A percentile compares a stretch with the other conserved stretches of the same genome.
Evolutionary conservation across 768 basidiomycete species (phyloP).

Genomic region (Bullera alba): DNA sequence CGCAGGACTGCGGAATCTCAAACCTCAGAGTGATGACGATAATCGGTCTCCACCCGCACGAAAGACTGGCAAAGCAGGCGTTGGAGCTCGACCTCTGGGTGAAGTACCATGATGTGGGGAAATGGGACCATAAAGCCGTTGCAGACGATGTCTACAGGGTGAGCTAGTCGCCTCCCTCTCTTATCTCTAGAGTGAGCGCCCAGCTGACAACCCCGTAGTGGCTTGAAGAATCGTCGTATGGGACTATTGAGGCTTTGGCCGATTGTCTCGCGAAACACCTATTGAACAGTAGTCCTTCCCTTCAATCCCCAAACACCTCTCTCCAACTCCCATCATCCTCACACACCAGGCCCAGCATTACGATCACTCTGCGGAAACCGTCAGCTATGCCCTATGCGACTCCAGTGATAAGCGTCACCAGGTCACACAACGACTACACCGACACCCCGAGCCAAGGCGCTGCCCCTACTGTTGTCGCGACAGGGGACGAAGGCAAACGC

Average conservation of each 20-base stretch:
- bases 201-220: constrained; percentile 46
- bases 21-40: constrained; percentile 55
- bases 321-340: constrained; percentile 2
- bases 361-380: constrained; percentile 63
- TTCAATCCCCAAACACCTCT: constrained; percentile 29
- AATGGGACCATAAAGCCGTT: constrained; percentile 50
- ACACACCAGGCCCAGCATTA: constrained; percentile 43
- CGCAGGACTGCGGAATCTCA: constrained; percentile 48
- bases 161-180: constrained; percentile 16
- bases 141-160: constrained; percentile 47
- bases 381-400: constrained; percentile 65
- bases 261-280: constrained; percentile 54
- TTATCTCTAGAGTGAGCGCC: background rate
- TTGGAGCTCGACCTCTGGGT: constrained; percentile 53
- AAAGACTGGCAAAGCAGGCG: constrained; percentile 60
- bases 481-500: background rate
- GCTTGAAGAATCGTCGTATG: constrained; percentile 52
- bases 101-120: background rate
- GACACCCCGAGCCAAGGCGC: background rate
- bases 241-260: constrained; percentile 66
- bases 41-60: constrained; percentile 63
- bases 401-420: constrained; percentile 58
- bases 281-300: constrained; percentile 34
- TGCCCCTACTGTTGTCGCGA: background rate
- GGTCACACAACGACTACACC: constrained; percentile 20